phyloP scores from a whole-genome alignment of 805 yeast species.

The Pichia thaimueangensis region DNA sequence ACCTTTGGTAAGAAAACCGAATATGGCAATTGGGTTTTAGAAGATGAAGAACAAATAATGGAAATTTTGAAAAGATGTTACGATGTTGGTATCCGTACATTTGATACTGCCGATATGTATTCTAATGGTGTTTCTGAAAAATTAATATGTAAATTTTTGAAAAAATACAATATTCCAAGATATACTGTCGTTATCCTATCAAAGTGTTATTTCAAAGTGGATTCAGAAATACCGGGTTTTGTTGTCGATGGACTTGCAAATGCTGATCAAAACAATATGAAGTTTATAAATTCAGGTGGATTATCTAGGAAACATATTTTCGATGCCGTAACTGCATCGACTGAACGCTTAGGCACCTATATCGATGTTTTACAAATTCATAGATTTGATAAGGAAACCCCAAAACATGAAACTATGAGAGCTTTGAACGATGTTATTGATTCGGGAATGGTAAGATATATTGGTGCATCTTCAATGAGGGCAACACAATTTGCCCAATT shows the following conservation, averaged over 20 bases:
- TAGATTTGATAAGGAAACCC: conserved; percentile 42
- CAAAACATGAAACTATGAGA: conserved; percentile 48
- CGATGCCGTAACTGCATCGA: conserved; percentile 35
- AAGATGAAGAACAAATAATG: conserved; percentile 40
- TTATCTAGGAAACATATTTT: conserved; percentile 41
- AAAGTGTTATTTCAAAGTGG: conserved; percentile 18
- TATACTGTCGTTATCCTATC: conserved; percentile 26
- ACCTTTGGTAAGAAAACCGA: conserved; percentile 26
- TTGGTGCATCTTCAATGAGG: conserved; percentile 59
- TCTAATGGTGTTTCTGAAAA: conserved; percentile 25
- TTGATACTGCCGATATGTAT: conserved; percentile 36
- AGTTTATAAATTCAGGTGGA: conserved; percentile 32
- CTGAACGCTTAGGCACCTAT: conserved; percentile 43
- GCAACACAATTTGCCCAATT: conserved; percentile 46
- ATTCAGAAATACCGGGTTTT: conserved; percentile 10
- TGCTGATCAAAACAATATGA: conserved; percentile 5
- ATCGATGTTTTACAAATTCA: conserved; percentile 53
- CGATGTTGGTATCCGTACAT: conserved; percentile 39
- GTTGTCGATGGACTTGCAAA: conserved; percentile 1
- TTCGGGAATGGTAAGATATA: conserved; percentile 42
- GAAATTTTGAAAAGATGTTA: conserved; percentile 33
- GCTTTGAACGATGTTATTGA: conserved; percentile 46
- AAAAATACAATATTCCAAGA: conserved; percentile 25
- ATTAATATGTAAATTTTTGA: conserved; percentile 24
- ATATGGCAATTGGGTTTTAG: conserved; percentile 40